Evolutionary conservation across 1,284 basidiomycete species (phyloP), one percentile per base, ranked within the genome.

Genomic region (Puccinia horiana): DNA sequence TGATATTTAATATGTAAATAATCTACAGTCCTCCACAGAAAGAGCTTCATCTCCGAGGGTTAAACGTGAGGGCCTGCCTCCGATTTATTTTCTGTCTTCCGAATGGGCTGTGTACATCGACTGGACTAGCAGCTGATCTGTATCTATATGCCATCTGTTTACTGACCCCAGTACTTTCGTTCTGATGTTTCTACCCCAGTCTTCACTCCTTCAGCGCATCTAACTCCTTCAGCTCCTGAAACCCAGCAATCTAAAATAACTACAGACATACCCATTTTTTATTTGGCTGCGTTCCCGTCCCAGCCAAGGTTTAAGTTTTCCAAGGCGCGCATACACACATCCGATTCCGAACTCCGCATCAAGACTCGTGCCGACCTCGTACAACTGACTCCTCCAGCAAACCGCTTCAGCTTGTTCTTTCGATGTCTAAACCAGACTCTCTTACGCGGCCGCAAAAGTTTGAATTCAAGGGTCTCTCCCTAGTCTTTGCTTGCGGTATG

Each of bases 401-500:
- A 1, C 29, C 35, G 32, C n/a, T 23, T 11, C 14, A 23, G 20
- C 35, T 18, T 40, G 35, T 35, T 16, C 4, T 16, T 40, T 16
- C 35, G 18, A 65, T 65, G 61, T 65, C 61, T 6, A 65, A 65
- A 35, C 1, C 35, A 65, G 61, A 65, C 16, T 2, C 58, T 29
- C 29, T 35, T n/a, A n/a, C n/a, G 35, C 35, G 16, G 18, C 61
- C 56, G 4, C 54, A 56, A 63, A 76, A n/a, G 20, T 63, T 76
- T 18, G 23, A 76, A 63, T 35, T 47, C 20, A 73, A 81, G 65
- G 80, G 80, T 2, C 47, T 75, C n/a, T 49, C 52, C 54, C 40
- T 82, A 37, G 80, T 82, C 23, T 82, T 82, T 54, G 80, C 80
- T 47, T 82, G 80, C 32, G 80, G 80, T 76, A 76, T 47, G 80